Base-by-base conservation (phyloP, 108 stramenopile species). In the Pseudonitzschia multistriata region DNA sequence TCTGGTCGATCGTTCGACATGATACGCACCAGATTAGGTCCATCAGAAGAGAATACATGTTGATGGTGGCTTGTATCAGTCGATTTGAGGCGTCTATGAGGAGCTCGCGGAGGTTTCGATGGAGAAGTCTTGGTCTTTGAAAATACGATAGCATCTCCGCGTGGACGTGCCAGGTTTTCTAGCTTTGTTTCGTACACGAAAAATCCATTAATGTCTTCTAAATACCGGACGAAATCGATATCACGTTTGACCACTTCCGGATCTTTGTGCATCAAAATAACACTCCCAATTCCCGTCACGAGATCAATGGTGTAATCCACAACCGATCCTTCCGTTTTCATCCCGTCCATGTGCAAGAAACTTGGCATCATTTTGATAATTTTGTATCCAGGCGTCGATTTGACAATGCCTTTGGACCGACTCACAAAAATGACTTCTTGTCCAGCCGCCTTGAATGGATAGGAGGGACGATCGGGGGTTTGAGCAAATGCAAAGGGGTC, bases 171-270 rank as follows among this genome's bases (percentile, higher is more conserved):
- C 25, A 92, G 79, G 52, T 79, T 86, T 37, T 89, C 91, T 25
- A 81, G 77, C 13, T 87, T 89, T 31, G 75, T 76, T 49, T 92
- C 91, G 65, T 88, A 92, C 40, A 79, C 50, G 63, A 93, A 93
- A 33, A 93, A 67, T 28, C 87, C 91, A 59, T 93, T 90, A 71
- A 90, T 88, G 36, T 81, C 83, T 63, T 93, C 91, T 69, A 93
- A 55, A 57, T 90, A 86, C n/a, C 91, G 85, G 59, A 93, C 85
- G 53, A 93, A 93, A 17, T 88, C 83, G 53, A 90, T 71, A 50
- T 93, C 91, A 34, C 79, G 81, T 29, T 82, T 54, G 5, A 93
- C 70, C 0, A 88, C 83, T 22, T 65, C 61, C 7, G 59, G 52
- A 52, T 93, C 84, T 31, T 74, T 49, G 68, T 93, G 83, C 84